phyloP scores from a whole-genome alignment of 2,329 filamentous ascomycete genomes.

The Laburnicola sp. region DNA sequence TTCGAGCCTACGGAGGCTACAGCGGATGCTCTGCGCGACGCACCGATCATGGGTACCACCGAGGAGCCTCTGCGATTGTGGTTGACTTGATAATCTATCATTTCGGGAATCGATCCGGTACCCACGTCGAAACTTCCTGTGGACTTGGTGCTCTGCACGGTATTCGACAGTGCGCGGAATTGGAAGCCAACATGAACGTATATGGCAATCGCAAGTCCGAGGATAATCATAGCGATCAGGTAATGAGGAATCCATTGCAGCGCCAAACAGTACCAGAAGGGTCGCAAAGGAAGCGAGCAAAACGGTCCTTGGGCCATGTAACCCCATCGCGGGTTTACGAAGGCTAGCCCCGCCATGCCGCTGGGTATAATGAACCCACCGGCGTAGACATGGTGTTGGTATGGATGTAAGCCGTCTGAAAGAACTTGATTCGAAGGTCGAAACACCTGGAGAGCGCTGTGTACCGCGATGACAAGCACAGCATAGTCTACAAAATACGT shows the following conservation, averaged over 20 bases:
- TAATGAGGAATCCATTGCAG: constrained; percentile 76
- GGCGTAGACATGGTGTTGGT: constrained; percentile 62
- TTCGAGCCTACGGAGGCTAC: constrained; percentile 3
- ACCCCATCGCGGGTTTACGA: constrained; percentile 57
- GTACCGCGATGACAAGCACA: constrained; percentile 72
- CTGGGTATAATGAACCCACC: constrained; percentile 62
- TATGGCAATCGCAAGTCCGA: constrained; percentile 68
- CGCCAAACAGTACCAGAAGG: constrained; percentile 69
- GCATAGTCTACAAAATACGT: constrained; percentile 58
- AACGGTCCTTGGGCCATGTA: constrained; percentile 68
- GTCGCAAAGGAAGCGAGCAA: constrained; percentile 69
- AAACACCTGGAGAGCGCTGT: constrained; percentile 73
- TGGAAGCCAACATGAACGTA: constrained; percentile 65
- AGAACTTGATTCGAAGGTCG: constrained; percentile 52
- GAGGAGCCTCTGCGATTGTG: constrained; percentile 15
- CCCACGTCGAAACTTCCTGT: constrained; percentile 6
- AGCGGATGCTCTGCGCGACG: constrained; percentile 9
- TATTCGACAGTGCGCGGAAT: constrained; percentile 43
- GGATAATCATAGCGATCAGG: constrained; percentile 65
- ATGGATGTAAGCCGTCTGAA: constrained; percentile 69
- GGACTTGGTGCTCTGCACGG: constrained; percentile 18
- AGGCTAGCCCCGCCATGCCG: constrained; percentile 65
- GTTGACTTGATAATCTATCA: constrained; percentile 4
- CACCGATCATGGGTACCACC: constrained; percentile 1
- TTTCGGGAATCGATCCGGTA: not conserved